These are phyloP conservation scores for Circinella minor DNA, from an alignment of 371 early-diverging fungal genomes.

Conservation along the genomic window DNA sequence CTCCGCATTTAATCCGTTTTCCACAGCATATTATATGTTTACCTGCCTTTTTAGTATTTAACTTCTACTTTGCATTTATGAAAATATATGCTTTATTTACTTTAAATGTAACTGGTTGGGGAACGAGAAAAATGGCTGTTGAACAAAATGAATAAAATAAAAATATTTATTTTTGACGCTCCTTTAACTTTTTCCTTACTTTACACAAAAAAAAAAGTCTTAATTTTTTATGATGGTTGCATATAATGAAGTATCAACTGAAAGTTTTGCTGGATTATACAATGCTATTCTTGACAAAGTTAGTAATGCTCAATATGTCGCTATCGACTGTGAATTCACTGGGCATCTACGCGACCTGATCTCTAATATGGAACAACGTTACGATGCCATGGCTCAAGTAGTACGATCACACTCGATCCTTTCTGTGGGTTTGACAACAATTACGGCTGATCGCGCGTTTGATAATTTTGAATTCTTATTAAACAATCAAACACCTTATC, in stretches of 20 bases:
- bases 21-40: constrained; percentile 70
- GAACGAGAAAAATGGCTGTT: constrained; percentile 52
- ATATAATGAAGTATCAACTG: constrained; percentile 20
- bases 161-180: neutral
- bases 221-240: constrained; percentile 1
- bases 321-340: constrained; percentile 91
- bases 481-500: constrained; percentile 38
- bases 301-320: constrained; percentile 65
- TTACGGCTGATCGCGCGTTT: constrained; percentile 7
- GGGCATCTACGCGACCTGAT: constrained; percentile 62
- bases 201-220: neutral
- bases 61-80: constrained; percentile 76
- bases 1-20: constrained; percentile 68
- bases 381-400: constrained; percentile 66
- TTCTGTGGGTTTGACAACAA: constrained; percentile 76
- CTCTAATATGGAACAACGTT: constrained; percentile 74
- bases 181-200: neutral
- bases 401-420: constrained; percentile 77
- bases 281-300: constrained; percentile 24
- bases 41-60: constrained; percentile 73
- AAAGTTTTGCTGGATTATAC: constrained; percentile 24
- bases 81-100: constrained; percentile 76
- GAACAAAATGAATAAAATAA: constrained; percentile 10
- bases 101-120: constrained; percentile 76
- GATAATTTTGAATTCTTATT: constrained; percentile 35